Evolutionary conservation across 257 asterid species (phyloP).

Genomic region (Solanum chilense): DNA sequence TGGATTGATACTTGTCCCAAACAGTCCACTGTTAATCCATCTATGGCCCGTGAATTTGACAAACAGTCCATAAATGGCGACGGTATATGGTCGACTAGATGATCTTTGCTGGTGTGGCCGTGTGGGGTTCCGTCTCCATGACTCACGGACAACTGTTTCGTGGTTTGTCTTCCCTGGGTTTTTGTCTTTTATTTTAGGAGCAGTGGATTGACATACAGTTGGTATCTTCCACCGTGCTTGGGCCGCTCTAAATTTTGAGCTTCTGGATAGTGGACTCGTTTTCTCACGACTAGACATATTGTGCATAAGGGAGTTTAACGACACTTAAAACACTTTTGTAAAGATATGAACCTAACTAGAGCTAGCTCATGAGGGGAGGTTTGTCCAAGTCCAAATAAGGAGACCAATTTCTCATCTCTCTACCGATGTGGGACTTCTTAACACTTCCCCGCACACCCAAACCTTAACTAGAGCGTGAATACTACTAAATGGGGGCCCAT

Average conservation of each 20-base stretch:
- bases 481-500: neutral
- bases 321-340: neutral
- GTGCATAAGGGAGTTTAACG: neutral
- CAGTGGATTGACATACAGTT: neutral
- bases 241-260: neutral
- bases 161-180: neutral
- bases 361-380: neutral
- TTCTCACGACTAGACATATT: neutral
- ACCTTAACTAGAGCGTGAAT: neutral
- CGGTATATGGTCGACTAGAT: neutral
- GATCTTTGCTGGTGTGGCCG: neutral
- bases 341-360: neutral
- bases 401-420: neutral
- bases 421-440: neutral
- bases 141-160: neutral
- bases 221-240: neutral
- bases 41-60: neutral
- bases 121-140: neutral
- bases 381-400: neutral
- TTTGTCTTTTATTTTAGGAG: neutral
- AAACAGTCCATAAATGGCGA: neutral
- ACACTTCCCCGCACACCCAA: neutral
- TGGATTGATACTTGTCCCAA: neutral
- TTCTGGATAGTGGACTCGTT: neutral
- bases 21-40: neutral